Evolutionary conservation across 768 basidiomycete species (phyloP).

Genomic region (Ephemerocybe angulata): DNA sequence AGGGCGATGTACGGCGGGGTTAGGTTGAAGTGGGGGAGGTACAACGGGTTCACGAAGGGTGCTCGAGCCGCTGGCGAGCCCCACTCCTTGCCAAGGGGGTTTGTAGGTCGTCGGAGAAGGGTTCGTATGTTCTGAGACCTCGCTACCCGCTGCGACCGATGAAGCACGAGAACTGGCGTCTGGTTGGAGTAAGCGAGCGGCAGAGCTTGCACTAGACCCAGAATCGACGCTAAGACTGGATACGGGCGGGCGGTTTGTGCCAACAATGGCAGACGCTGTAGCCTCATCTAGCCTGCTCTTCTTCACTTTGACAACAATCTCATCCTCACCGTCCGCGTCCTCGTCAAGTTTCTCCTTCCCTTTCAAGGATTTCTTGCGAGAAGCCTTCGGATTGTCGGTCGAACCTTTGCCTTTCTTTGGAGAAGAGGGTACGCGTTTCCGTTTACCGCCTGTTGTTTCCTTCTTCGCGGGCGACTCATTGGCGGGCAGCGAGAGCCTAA

Average conservation of each 20-base stretch:
- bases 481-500: too few species aligned
- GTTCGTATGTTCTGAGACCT: constrained; percentile 19
- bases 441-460: not conserved
- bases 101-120: constrained; percentile 30
- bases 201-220: constrained; percentile 37
- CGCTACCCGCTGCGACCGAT: constrained; percentile 41
- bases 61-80: too few species aligned
- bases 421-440: constrained; percentile 4
- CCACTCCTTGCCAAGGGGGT: constrained; percentile 19
- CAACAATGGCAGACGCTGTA: constrained; percentile 14
- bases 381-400: not conserved
- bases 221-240: constrained; percentile 17
- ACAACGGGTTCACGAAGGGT: too few species aligned
- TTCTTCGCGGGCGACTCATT: too few species aligned
- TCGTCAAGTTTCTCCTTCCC: constrained; percentile 10
- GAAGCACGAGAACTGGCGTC: constrained; percentile 44
- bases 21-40: constrained; percentile 18
- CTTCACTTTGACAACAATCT: constrained; percentile 8
- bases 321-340: not conserved
- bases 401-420: constrained; percentile 11
- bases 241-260: constrained; percentile 5
- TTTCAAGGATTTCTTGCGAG: not conserved
- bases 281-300: constrained; percentile 34
- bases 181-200: constrained; percentile 30
- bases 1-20: constrained; percentile 16